Percentiles rank a stretch among this genome's conserved stretches.
phyloP scores from a whole-genome alignment of 495 filamentous ascomycete genomes.

The Entonaema liquescens region DNA sequence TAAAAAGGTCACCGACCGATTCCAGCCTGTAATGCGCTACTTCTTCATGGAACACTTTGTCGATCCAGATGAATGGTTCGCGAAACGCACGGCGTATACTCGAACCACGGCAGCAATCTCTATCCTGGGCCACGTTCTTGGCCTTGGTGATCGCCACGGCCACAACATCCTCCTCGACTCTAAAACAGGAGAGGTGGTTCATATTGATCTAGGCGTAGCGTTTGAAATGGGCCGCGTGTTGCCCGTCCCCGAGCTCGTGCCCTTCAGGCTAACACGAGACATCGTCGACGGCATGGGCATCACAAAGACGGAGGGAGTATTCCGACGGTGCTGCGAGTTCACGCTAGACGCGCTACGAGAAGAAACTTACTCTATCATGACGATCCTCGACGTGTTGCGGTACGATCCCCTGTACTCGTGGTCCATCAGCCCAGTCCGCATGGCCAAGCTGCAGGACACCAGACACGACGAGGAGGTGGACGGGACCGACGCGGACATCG shows the following conservation, averaged over 20 bases:
- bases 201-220: slow-evolving; percentile 95
- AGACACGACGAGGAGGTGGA: slow-evolving; percentile 49
- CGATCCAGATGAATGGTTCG: slow-evolving; percentile 96
- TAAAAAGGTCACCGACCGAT: slow-evolving; percentile 76
- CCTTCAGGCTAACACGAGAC: slow-evolving; percentile 93
- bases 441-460: slow-evolving; percentile 68
- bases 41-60: slow-evolving; percentile 97
- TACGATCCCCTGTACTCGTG: slow-evolving; percentile 97
- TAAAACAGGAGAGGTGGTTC: slow-evolving; percentile 89
- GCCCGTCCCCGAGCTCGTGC: slow-evolving; percentile 92
- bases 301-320: slow-evolving; percentile 93
- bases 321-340: slow-evolving; percentile 96
- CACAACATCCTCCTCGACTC: slow-evolving; percentile 96
- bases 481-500: slow-evolving; percentile 36
- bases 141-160: slow-evolving; percentile 94
- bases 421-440: slow-evolving; percentile 88
- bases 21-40: slow-evolving; percentile 93
- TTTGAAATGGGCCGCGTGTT: slow-evolving; percentile 96
- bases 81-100: slow-evolving; percentile 84
- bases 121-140: slow-evolving; percentile 91
- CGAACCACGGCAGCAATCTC: slow-evolving; percentile 93
- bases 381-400: slow-evolving; percentile 91
- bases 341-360: slow-evolving; percentile 91
- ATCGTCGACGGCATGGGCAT: slow-evolving; percentile 97
- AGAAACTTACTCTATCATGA: slow-evolving; percentile 95